These are phyloP conservation scores for Blastomyces silverae DNA, from an alignment of 2,329 filamentous ascomycete species.

Conservation along the genomic window DNA sequence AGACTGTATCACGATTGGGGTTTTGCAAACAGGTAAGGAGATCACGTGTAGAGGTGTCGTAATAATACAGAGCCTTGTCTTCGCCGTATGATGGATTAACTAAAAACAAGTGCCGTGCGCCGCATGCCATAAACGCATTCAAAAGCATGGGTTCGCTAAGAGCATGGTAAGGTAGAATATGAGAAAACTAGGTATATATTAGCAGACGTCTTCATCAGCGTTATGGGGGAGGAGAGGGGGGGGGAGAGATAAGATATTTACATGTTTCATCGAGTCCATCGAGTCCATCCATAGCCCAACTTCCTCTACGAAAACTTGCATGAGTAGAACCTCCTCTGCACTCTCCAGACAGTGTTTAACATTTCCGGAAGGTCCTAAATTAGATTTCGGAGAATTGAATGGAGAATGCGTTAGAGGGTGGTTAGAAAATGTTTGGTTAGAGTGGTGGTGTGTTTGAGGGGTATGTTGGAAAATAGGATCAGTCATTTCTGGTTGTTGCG, in stretches of 20 bases:
- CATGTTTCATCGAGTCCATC: slow-evolving; percentile 73
- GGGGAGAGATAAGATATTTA: slow-evolving; percentile 35
- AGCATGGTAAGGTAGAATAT: slow-evolving; percentile 74
- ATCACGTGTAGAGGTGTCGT: slow-evolving; percentile 74
- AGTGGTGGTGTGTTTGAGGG: slow-evolving; percentile 22
- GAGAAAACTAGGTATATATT: slow-evolving; percentile 55
- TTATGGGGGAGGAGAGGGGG: background rate
- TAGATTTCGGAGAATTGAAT: slow-evolving; percentile 34
- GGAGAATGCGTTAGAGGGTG: slow-evolving; percentile 32
- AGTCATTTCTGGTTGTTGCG: slow-evolving; percentile 32
- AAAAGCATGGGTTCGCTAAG: slow-evolving; percentile 79
- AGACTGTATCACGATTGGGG: slow-evolving; percentile 71
- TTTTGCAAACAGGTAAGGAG: slow-evolving; percentile 72
- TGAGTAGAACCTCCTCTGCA: slow-evolving; percentile 74
- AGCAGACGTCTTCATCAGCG: slow-evolving; percentile 10
- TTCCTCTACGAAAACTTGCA: slow-evolving; percentile 88
- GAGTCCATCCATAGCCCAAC: slow-evolving; percentile 93
- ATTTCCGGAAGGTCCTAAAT: slow-evolving; percentile 40
- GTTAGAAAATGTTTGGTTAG: slow-evolving; percentile 28
- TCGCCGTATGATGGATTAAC: slow-evolving; percentile 64
- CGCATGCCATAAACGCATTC: slow-evolving; percentile 83
- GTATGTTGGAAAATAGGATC: slow-evolving; percentile 29
- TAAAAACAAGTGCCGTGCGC: slow-evolving; percentile 70
- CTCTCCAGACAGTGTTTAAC: slow-evolving; percentile 60
- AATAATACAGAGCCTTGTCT: slow-evolving; percentile 73